These are phyloP conservation scores for Apiospora aurea DNA, from an alignment of 2,329 filamentous ascomycete species.

Conservation along the genomic window DNA sequence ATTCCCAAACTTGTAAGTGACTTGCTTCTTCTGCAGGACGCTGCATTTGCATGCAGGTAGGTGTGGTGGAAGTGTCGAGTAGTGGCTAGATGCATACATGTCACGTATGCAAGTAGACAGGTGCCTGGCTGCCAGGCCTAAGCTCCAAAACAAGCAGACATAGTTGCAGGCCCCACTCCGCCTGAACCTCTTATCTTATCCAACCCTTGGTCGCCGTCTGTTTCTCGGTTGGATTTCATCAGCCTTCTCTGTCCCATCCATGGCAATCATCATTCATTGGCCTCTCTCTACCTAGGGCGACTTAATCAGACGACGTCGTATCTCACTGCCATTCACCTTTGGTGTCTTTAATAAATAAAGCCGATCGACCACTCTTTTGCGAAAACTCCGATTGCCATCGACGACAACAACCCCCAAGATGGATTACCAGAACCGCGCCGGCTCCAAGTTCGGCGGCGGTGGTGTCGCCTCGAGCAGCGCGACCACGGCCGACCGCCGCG, in stretches of 20 bases:
- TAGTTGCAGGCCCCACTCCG: neutral
- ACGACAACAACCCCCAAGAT: conserved; percentile 45
- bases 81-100: neutral
- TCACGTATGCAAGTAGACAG: neutral
- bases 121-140: no score
- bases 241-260: neutral
- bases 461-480: conserved; percentile 93
- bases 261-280: neutral
- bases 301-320: neutral
- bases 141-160: neutral
- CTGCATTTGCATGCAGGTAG: neutral
- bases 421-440: conserved; percentile 89
- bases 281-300: neutral
- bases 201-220: neutral
- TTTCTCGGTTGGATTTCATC: conserved; percentile 3
- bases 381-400: no score
- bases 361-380: no score
- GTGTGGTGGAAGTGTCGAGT: neutral
- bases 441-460: conserved; percentile 97
- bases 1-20: no score
- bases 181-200: conserved; percentile 13
- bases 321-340: neutral
- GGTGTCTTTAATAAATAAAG: neutral
- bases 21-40: neutral
- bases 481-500: conserved; percentile 95